Percentiles rank a stretch among this genome's conserved stretches.
phyloP scores from a whole-genome alignment of 345 rosid species.

The Euphorbia tirucalli region DNA sequence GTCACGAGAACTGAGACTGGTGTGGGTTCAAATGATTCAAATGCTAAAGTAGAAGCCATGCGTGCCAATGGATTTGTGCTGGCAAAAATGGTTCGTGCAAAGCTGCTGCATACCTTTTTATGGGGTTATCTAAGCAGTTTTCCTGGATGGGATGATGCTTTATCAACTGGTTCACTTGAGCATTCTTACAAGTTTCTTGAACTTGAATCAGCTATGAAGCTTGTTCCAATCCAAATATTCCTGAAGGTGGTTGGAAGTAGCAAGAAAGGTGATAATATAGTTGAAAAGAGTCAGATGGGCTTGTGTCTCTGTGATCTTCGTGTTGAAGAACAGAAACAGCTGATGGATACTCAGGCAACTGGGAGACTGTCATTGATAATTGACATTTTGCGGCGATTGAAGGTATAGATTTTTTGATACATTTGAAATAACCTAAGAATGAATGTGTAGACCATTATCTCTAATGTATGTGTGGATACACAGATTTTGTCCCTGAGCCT shows the following conservation, averaged over 20 bases:
- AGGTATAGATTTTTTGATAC: slow-evolving; percentile 48
- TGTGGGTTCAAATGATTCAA: slow-evolving; percentile 45
- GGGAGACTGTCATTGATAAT: slow-evolving; percentile 74
- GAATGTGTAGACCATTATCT: neutral
- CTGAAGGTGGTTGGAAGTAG: slow-evolving; percentile 81
- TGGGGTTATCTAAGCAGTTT: slow-evolving; percentile 64
- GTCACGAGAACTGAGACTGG: slow-evolving; percentile 57
- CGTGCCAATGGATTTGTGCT: slow-evolving; percentile 90
- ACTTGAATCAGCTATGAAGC: slow-evolving; percentile 70
- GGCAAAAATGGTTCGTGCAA: slow-evolving; percentile 92
- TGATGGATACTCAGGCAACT: slow-evolving; percentile 83
- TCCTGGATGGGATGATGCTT: slow-evolving; percentile 49
- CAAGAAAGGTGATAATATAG: slow-evolving; percentile 62
- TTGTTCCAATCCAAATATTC: slow-evolving; percentile 82
- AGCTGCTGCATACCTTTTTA: slow-evolving; percentile 73
- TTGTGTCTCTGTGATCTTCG: slow-evolving; percentile 74
- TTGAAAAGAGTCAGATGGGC: slow-evolving; percentile 70
- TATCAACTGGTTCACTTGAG: slow-evolving; percentile 35
- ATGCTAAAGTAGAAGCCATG: slow-evolving; percentile 66
- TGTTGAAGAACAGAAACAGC: slow-evolving; percentile 56
- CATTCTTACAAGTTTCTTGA: slow-evolving; percentile 53
- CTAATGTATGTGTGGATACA: neutral
- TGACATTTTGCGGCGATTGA: slow-evolving; percentile 74
- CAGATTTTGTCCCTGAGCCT: neutral
- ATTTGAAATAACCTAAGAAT: slow-evolving; percentile 11